Percentiles rank a stretch among this genome's conserved stretches.
Conservation (phyloP, 805 yeast species). For the Cyberlindnera sargentensis region DNA sequence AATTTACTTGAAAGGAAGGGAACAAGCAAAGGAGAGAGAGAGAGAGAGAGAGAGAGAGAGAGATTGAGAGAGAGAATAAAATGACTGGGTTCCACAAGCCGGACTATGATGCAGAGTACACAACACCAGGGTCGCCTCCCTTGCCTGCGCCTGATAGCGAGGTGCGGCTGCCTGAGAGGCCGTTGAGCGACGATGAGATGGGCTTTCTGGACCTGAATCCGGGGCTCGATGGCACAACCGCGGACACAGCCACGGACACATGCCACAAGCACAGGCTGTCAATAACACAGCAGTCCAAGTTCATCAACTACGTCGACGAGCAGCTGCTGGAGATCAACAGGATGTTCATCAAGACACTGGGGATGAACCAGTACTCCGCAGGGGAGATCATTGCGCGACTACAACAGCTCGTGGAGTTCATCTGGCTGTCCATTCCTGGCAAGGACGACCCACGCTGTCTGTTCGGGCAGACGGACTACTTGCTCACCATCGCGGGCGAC, state of each 20-base stretch:
- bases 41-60: background rate
- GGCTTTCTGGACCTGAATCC: slow-evolving; percentile 21
- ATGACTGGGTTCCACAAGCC: background rate
- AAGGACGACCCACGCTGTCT: slow-evolving; percentile 8
- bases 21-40: background rate
- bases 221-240: slow-evolving; percentile 5
- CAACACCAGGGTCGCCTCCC: slow-evolving; percentile 20
- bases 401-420: slow-evolving; percentile 40
- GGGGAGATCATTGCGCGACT: slow-evolving; percentile 29
- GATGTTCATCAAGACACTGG: slow-evolving; percentile 34
- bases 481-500: slow-evolving; percentile 60
- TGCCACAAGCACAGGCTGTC: slow-evolving; percentile 24
- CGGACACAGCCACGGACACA: no score
- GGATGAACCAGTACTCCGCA: slow-evolving; percentile 13
- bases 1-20: background rate
- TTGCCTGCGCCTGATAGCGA: slow-evolving; percentile 21
- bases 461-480: slow-evolving; percentile 58
- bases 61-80: background rate
- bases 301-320: slow-evolving; percentile 49
- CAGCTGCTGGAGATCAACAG: slow-evolving; percentile 48
- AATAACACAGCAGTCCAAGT: slow-evolving; percentile 46
- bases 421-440: slow-evolving; percentile 54
- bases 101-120: slow-evolving; percentile 9
- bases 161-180: slow-evolving; percentile 6
- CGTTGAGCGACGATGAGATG: slow-evolving; percentile 11